Base-by-base conservation (phyloP, 148 eudicot species). In the Chenopodium berlandieri region DNA sequence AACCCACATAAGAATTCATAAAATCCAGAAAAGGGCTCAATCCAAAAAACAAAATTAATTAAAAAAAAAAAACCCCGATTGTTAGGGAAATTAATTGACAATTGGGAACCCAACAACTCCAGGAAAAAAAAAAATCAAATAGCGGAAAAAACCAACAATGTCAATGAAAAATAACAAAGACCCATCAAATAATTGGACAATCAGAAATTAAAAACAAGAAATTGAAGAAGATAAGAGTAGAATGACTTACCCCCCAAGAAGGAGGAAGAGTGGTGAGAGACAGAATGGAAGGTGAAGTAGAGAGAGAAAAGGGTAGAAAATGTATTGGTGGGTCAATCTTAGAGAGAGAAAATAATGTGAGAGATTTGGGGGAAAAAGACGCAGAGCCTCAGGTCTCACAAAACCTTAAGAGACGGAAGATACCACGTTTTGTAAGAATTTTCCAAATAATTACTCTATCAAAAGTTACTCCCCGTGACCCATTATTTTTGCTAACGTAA, bases 241-340 rank as follows among this genome's bases (percentile, higher is more conserved):
- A 75, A 78, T 47, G 48, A 81, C 79, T 73, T 54, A 80, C 85
- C 73, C 84, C 27, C 25, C 52, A 16, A 5, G 46, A 72, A 44
- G 73, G 78, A 77, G 73, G 62, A 77, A 71, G 76, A 80, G 30
- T 66, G 64, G 73, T 4, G 47, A 14, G 64, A 47, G 31, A 73
- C 54, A 46, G 32, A 48, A 46, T n/a, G 37, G 67, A 23, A 77
- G 66, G 73, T 20, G 69, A 56, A 67, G 73, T 30, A 78, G 78
- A 68, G 82, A 71, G 78, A 48, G 76, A 78, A 56, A 23, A 62
- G 22, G 48, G 44, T 48, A 30, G 73, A 74, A 74, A 52, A 75
- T 34, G 71, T 22, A 83, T 77, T 79, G 79, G 81, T 60, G 81
- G 83, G 89, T 87, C 89, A 87, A 87, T 66, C 44, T 66, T 9